Base-by-base conservation (phyloP, 441 rosid species). In the Erodium texanum region DNA sequence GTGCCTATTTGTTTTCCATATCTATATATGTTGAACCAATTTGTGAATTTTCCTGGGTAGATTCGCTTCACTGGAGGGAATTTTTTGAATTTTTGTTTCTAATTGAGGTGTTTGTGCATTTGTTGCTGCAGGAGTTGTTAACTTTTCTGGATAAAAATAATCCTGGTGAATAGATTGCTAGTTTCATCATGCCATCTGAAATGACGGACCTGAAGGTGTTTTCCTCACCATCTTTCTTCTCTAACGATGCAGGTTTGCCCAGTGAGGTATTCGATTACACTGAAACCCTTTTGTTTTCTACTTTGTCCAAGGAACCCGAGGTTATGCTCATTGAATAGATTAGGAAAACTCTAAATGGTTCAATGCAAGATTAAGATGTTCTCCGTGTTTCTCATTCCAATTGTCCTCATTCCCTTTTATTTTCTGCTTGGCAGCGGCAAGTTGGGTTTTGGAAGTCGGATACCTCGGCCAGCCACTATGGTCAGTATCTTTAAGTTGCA, bases 371-470 rank as follows among this genome's bases (percentile, higher is more conserved):
- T 56, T 56, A 22, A 20, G 58, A 58, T 68, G 19, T 36, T 62
- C 36, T 62, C n/a, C 15, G 16, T 27, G 24, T 23, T 20, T 10
- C 16, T 45, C 32, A 24, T 36, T 15, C 20, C 11, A 36, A 10
- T 16, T 68, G 22, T 48, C 22, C 65, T 7, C 65, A 1, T 62
- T 56, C 12, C 56, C 66, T 67, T 67, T 24, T 71, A 66, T 41
- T 73, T 59, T 65, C 29, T 65, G 63, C 20, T 11, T 82, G 69
- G 72, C 83, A 79, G 84, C 75, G 82, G 72, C 83, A 79, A 73
- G 77, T 82, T 23, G 78, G 86, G 22, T 82, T 82, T 73, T 80
- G 84, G 86, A 84, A 75, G 75, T 72, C 81, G 12, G 82, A 82
- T 54, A 41, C 73, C 41, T 24, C 72, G 70, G 75, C 70, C 63